Percentiles rank a stretch among this genome's conserved stretches.
Evolutionary conservation across 2,329 filamentous ascomycete genomes (phyloP).

Genomic region (Coniochaeta sp.): DNA sequence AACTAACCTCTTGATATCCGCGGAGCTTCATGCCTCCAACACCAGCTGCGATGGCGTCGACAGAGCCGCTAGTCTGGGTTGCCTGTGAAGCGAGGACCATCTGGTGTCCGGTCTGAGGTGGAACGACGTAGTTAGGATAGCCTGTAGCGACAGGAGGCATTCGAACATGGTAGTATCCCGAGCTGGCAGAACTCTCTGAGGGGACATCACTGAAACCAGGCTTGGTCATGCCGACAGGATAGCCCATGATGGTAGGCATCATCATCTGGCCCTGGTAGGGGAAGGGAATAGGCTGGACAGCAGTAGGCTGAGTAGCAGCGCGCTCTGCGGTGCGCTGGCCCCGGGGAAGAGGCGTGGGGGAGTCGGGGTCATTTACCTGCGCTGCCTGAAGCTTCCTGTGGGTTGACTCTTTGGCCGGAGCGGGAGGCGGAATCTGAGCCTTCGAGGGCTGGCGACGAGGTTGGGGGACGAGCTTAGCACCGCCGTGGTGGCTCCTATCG

Average conservation of each 20-base stretch:
- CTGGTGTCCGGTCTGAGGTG: not conserved
- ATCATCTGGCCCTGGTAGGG: not conserved
- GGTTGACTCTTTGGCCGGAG: not conserved
- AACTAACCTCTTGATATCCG: not conserved
- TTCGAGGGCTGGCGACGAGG: not conserved
- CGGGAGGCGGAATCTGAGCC: not conserved
- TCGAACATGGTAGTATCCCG: not conserved
- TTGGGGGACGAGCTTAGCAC: not conserved
- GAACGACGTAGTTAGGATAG: not conserved
- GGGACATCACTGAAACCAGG: not conserved
- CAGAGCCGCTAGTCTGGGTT: not conserved
- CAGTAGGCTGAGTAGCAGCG: not conserved
- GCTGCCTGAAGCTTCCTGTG: not conserved
- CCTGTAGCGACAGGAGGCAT: not conserved
- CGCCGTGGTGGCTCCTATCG: not conserved
- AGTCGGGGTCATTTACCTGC: not conserved
- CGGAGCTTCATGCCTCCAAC: not conserved
- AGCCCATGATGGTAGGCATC: not conserved
- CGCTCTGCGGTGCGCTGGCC: constrained; percentile 1
- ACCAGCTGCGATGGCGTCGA: not conserved
- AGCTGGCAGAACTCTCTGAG: constrained; percentile 2
- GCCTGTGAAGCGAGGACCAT: not conserved
- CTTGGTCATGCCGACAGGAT: not conserved
- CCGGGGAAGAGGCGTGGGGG: not conserved
- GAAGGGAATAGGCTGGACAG: no score